Percentiles rank a stretch among this genome's conserved stretches.
Evolutionary conservation across 78 protist genomes (phyloP).

Genomic region (Planoprotostelium fungivorum): DNA sequence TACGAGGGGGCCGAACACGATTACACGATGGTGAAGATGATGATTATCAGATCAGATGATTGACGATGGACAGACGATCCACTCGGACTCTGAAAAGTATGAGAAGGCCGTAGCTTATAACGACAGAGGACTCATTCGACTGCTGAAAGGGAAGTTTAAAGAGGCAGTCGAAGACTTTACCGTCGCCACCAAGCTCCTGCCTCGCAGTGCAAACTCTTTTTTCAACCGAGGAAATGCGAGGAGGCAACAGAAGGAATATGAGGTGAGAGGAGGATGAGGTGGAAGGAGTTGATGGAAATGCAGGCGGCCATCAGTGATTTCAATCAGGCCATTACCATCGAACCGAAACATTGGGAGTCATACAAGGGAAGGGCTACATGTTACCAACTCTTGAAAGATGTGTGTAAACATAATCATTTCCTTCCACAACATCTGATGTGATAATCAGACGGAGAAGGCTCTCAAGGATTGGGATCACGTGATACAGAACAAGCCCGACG

Average conservation of each 20-base stretch:
- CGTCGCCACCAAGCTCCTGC: neutral
- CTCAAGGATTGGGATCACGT: neutral
- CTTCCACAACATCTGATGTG: neutral
- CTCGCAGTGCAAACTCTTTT: neutral
- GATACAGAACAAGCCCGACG: neutral
- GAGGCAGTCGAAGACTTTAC: neutral
- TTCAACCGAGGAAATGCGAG: neutral
- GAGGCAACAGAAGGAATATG: neutral
- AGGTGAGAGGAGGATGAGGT: too few relatives aligned
- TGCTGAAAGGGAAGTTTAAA: neutral
- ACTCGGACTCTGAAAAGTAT: neutral
- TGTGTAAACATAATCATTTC: neutral
- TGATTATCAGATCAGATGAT: neutral
- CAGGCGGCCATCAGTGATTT: neutral
- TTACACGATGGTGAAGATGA: neutral
- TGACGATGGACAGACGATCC: neutral
- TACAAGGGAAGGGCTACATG: neutral
- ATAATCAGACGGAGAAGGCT: neutral
- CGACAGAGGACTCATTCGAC: neutral
- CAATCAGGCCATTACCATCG: neutral
- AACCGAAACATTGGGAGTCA: neutral
- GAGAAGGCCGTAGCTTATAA: neutral
- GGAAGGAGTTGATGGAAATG: too few relatives aligned
- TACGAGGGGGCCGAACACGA: neutral
- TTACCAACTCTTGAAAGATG: neutral